Evolutionary conservation across 2,329 filamentous ascomycete species (phyloP), one percentile per base, ranked within the genome.

Genomic region (Pestalotiopsis sp.): DNA sequence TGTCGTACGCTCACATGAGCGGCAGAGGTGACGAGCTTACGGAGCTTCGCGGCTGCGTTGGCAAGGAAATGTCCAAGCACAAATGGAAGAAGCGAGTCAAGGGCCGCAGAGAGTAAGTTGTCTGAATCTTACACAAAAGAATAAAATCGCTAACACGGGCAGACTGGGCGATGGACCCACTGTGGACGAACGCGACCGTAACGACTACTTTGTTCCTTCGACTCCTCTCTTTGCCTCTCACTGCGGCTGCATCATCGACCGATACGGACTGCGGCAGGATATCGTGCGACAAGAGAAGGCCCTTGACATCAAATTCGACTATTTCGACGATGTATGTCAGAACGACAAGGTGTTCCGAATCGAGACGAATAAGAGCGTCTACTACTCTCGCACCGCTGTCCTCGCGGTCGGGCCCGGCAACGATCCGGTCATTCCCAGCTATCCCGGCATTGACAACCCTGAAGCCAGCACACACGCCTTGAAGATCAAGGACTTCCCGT

Each of bases 21-120:
- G 85, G 85, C 0, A 81, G 89, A n/a, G 86, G 89, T 69, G 79
- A 81, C 5, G 92, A 95, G 74, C 79, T 94, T 9, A 83, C 87
- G 61, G 91, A 95, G 79, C 91, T 95, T 62, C 82, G 86, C 0
- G 90, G 91, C 2, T 94, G 92, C 71, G 92, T 94, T 0, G 93
- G 93, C 0, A 94, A 92, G 74, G 92, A 94, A 75, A 79, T 94
- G 68, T 94, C 92, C 81, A 95, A 95, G 81, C 92, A 95, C 78
- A 86, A 88, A 69, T 91, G 91, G 82, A 94, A 94, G 84, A 88
- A 89, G 78, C 81, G 79, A 71, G 73, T 80, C 69, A 80, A 70
- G 72, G 75, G 49, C 67, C 82, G 84, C 66, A 81, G 81, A 76
- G 84, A 83, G 84, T 84, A 70, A 80, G 79, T 74, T 7, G 2